Conservation (phyloP, 257 asterid genomes). For the Penstemon davidsonii region DNA sequence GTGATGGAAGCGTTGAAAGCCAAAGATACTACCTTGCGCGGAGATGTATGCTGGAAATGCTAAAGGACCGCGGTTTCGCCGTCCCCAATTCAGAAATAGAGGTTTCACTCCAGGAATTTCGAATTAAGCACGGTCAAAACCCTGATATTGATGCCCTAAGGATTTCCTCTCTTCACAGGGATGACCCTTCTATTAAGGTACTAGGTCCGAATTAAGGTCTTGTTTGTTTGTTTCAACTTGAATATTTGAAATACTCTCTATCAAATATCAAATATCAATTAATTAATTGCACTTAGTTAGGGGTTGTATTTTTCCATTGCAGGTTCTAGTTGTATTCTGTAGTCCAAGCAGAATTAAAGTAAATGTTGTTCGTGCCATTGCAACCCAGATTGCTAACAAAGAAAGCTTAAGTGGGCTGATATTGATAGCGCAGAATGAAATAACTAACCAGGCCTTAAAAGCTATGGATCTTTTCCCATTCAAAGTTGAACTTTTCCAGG, state of each 20-base stretch:
- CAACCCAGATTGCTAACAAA: slow-evolving; percentile 34
- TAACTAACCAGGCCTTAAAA: slow-evolving; percentile 53
- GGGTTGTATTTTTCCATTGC: slow-evolving; percentile 19
- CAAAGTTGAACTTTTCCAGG: slow-evolving; percentile 59
- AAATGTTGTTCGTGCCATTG: slow-evolving; percentile 41
- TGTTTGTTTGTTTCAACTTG: too few species aligned
- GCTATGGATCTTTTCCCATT: slow-evolving; percentile 41
- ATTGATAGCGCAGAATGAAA: slow-evolving; percentile 41
- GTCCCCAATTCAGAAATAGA: slow-evolving; percentile 64
- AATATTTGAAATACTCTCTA: too few species aligned
- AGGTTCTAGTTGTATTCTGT: slow-evolving; percentile 51
- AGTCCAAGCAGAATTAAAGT: slow-evolving; percentile 44
- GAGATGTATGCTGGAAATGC: slow-evolving; percentile 76
- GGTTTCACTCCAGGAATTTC: slow-evolving; percentile 61
- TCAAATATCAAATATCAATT: too few species aligned
- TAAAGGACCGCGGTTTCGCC: slow-evolving; percentile 77
- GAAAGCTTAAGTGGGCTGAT: slow-evolving; percentile 45
- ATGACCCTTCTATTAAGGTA: slow-evolving; percentile 73
- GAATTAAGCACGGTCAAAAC: slow-evolving; percentile 45
- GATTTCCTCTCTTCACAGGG: slow-evolving; percentile 60
- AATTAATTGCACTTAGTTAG: too few species aligned
- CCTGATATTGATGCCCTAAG: slow-evolving; percentile 53
- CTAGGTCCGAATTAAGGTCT: too few species aligned
- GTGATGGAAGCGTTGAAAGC: slow-evolving; percentile 61
- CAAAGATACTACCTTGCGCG: slow-evolving; percentile 75